phyloP scores from a whole-genome alignment of 2,329 filamentous ascomycete species.

The Aspergillus bombycis region DNA sequence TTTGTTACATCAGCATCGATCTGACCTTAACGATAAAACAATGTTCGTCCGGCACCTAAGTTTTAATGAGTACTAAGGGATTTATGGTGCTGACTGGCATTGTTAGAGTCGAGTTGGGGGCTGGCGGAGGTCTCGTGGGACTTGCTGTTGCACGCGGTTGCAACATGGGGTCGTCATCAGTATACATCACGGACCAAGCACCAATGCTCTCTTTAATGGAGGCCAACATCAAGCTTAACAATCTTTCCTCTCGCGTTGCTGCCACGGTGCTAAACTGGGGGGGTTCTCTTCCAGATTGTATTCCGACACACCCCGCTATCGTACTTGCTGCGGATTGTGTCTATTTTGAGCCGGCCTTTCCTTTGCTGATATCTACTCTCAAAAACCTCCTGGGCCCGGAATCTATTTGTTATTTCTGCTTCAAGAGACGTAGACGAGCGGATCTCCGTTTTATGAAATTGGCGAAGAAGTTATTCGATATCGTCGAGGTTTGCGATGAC shows the following conservation, averaged over 20 bases:
- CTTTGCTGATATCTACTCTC: slow-evolving; percentile 78
- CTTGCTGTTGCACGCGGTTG: slow-evolving; percentile 63
- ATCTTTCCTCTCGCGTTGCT: slow-evolving; percentile 63
- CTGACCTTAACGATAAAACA: slow-evolving; percentile 65
- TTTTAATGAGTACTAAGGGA: neutral
- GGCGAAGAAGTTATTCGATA: slow-evolving; percentile 67
- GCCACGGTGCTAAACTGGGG: slow-evolving; percentile 81
- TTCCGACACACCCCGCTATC: slow-evolving; percentile 66
- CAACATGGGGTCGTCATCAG: slow-evolving; percentile 52
- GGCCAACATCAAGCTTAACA: slow-evolving; percentile 83
- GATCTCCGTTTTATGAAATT: slow-evolving; percentile 75
- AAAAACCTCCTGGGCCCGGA: slow-evolving; percentile 68
- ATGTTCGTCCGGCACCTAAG: slow-evolving; percentile 60
- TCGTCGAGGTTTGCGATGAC: slow-evolving; percentile 66
- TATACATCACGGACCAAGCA: slow-evolving; percentile 84
- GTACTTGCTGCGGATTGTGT: slow-evolving; percentile 96
- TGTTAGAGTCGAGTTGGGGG: slow-evolving; percentile 81
- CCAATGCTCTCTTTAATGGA: slow-evolving; percentile 86
- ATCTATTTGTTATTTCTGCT: slow-evolving; percentile 83
- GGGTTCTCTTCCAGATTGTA: slow-evolving; percentile 41
- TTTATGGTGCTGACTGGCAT: neutral
- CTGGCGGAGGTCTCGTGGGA: slow-evolving; percentile 84
- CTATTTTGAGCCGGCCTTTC: slow-evolving; percentile 95
- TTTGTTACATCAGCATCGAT: slow-evolving; percentile 72
- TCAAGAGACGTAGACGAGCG: slow-evolving; percentile 86